Evolutionary conservation across 306 rosid species (phyloP).

Genomic region (Gastrolobium villosum): DNA sequence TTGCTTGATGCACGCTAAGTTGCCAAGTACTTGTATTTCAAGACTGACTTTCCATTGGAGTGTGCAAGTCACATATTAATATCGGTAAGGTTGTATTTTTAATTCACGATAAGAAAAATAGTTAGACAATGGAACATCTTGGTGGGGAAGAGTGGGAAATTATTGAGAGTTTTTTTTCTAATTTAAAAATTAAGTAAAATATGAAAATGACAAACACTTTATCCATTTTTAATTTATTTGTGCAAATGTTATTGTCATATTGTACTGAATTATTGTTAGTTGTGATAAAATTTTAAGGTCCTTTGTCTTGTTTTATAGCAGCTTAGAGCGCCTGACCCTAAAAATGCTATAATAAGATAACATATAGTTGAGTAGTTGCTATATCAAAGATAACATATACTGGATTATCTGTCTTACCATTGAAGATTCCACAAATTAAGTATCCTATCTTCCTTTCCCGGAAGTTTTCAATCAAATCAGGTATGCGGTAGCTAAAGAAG

Average conservation of each 20-base stretch:
- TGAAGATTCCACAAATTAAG: neutral
- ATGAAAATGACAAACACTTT: too few relatives aligned
- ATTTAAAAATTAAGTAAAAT: too few relatives aligned
- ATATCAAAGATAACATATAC: too few relatives aligned
- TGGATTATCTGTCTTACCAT: neutral
- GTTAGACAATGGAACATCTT: too few relatives aligned
- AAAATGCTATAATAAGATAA: too few relatives aligned
- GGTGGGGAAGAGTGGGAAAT: too few relatives aligned
- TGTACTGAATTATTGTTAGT: neutral
- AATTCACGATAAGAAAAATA: too few relatives aligned
- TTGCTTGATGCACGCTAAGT: slow-evolving; percentile 8
- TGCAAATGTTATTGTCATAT: neutral
- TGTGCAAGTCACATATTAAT: neutral
- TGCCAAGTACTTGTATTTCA: neutral
- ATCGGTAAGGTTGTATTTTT: too few relatives aligned
- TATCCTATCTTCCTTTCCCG: neutral
- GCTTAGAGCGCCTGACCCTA: too few relatives aligned
- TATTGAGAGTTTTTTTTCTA: too few relatives aligned
- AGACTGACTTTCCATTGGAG: neutral
- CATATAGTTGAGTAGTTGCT: too few relatives aligned
- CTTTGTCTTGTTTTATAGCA: neutral
- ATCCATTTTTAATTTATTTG: neutral
- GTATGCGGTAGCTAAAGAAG: neutral
- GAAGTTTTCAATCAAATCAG: neutral
- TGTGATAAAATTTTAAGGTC: neutral